phyloP scores from a whole-genome alignment of 208 protist species.

The Trypanosoma melophagium region DNA sequence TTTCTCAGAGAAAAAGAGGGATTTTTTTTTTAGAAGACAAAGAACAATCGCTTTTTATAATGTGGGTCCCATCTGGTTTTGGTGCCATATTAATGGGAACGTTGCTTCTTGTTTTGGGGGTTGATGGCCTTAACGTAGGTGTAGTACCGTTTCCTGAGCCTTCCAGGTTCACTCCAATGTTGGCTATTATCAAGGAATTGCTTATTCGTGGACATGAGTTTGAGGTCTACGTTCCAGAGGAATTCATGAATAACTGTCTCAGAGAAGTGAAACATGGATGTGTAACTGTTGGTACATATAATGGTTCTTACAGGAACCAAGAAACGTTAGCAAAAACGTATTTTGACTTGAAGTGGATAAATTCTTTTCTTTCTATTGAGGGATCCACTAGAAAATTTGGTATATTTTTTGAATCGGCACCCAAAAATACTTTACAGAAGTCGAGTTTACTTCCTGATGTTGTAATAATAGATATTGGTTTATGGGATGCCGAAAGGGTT shows the following conservation, averaged over 20 bases:
- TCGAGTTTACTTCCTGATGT: constrained; percentile 10
- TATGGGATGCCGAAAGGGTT: constrained; percentile 25
- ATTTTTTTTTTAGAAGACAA: too few relatives aligned
- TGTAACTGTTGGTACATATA: constrained; percentile 7
- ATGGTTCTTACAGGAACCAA: constrained; percentile 8
- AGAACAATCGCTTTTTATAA: too few relatives aligned
- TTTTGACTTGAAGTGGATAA: constrained; percentile 4
- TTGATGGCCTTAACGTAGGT: background rate
- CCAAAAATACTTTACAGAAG: constrained; percentile 1
- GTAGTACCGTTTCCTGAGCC: constrained; percentile 7
- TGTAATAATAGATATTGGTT: constrained; percentile 30
- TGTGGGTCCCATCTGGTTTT: too few relatives aligned
- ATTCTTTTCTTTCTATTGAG: constrained; percentile 1
- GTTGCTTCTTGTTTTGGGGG: background rate
- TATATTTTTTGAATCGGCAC: background rate
- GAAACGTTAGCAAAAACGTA: constrained; percentile 1
- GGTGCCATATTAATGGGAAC: too few relatives aligned
- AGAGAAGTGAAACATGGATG: background rate
- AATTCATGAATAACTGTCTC: constrained; percentile 2
- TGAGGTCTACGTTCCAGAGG: constrained; percentile 3
- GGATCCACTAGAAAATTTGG: constrained; percentile 2
- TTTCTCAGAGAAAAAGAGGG: too few relatives aligned
- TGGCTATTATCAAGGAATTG: constrained; percentile 7
- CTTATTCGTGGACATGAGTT: constrained; percentile 6
- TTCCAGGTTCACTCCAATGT: constrained; percentile 3